Evolutionary conservation across 75 land plant genomes (phyloP), one percentile per base, ranked within the genome.

Genomic region (Selaginella moellendorffii): DNA sequence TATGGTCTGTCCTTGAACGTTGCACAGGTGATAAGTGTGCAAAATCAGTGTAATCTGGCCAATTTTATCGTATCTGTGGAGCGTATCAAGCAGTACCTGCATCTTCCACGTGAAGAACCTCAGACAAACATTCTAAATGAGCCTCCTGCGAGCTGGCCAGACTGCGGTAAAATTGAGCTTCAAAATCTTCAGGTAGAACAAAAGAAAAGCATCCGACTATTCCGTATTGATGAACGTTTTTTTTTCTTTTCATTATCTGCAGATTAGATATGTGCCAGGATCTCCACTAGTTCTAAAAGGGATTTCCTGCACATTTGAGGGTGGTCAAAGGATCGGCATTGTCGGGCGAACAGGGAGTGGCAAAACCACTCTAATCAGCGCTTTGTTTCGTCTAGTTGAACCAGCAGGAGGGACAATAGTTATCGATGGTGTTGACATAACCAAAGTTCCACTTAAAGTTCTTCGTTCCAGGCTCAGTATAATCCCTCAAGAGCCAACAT

Each of bases 301-400:
- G 72, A 30, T 72, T 28, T 58, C 75, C 0, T 67, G 64, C 46
- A 52, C 63, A 10, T 60, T 72, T 46, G 21, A 61, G 42, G 71
- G 75, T 26, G 75, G 75, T 25, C 63, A 72, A 29, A 72, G 66
- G 53, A 64, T 72, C n/a, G 75, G 74, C 12, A 66, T 71, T 26
- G 74, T 71, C 25, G 74, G 74, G 12, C 59, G 59, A 9, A 56
- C 83, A 25, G 83, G 83, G 31, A 78, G 81, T 62, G 83, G 83
- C 28, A 80, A 80, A 53, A 71, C 83, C 17, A 80, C 83, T 52
- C 74, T 56, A 19, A 56, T 56, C 8, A 56, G 59, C n/a, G 59
- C 59, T 21, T 19, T 56, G 19, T 56, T 56, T 24, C 59, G 59
- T 56, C 59, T 56, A 9, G 59, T 56, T 8, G 59, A 56, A 56